Conservation (phyloP, 2,329 filamentous ascomycete species). For the Coniochaeta hoffmannii region DNA sequence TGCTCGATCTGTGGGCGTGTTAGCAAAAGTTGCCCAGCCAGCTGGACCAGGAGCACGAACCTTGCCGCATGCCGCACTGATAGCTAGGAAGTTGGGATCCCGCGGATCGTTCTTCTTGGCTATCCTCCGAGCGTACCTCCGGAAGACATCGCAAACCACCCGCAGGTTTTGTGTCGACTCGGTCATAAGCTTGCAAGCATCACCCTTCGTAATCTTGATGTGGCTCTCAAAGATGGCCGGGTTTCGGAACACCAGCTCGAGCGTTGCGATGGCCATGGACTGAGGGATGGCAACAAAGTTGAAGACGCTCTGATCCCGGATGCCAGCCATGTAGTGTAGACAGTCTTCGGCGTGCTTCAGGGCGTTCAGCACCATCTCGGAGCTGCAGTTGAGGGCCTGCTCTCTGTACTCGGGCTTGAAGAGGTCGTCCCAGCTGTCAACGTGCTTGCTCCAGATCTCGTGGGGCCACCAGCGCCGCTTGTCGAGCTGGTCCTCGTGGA, state of each 20-base stretch:
- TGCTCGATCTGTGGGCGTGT: slow-evolving; percentile 64
- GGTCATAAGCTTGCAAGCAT: slow-evolving; percentile 85
- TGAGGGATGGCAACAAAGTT: slow-evolving; percentile 98
- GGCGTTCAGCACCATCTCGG: slow-evolving; percentile 90
- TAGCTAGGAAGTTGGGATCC: slow-evolving; percentile 87
- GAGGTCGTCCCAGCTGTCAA: slow-evolving; percentile 80
- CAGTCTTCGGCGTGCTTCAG: slow-evolving; percentile 85
- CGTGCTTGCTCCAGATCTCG: slow-evolving; percentile 96
- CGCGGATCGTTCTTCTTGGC: slow-evolving; percentile 89
- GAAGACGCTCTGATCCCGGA: slow-evolving; percentile 95
- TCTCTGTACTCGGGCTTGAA: slow-evolving; percentile 75
- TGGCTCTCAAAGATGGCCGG: slow-evolving; percentile 77
- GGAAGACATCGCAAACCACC: slow-evolving; percentile 76
- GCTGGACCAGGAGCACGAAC: slow-evolving; percentile 34
- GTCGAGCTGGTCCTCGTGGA: slow-evolving; percentile 84
- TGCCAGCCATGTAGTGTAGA: slow-evolving; percentile 92
- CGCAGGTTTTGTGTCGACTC: slow-evolving; percentile 87
- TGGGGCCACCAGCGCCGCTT: slow-evolving; percentile 88
- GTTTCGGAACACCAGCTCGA: slow-evolving; percentile 90
- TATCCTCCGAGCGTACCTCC: slow-evolving; percentile 69
- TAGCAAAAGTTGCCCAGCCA: slow-evolving; percentile 3
- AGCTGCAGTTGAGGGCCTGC: slow-evolving; percentile 75
- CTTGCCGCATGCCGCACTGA: slow-evolving; percentile 84
- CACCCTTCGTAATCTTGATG: slow-evolving; percentile 93
- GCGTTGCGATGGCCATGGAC: slow-evolving; percentile 91